These are phyloP conservation scores for Asterella californica DNA, from an alignment of 225 moss, liverwort and hornwort genomes.

Conservation along the genomic window DNA sequence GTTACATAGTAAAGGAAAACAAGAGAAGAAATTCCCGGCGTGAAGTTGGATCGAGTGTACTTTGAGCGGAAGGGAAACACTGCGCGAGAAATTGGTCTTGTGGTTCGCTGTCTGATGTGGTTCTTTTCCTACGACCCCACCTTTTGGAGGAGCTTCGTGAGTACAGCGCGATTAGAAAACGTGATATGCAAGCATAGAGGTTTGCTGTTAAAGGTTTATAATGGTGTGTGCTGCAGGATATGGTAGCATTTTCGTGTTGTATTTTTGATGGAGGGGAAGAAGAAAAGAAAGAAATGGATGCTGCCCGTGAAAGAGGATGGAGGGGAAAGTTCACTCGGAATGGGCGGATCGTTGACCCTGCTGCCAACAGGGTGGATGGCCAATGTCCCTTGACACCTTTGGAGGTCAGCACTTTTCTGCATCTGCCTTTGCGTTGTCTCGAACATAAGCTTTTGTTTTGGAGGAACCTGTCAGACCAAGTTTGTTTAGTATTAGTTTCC, in stretches of 20 bases:
- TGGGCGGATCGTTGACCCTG: slow-evolving; percentile 63
- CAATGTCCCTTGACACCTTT: slow-evolving; percentile 96
- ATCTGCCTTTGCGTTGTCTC: background rate
- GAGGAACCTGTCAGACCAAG: background rate
- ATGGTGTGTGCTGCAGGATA: slow-evolving; percentile 52
- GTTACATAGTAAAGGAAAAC: too few species aligned
- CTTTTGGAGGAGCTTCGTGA: background rate
- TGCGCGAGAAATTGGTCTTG: background rate
- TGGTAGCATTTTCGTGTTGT: slow-evolving; percentile 98
- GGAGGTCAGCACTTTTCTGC: slow-evolving; percentile 46
- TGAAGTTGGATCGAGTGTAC: background rate
- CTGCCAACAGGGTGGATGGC: slow-evolving; percentile 70
- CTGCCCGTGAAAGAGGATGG: slow-evolving; percentile 89
- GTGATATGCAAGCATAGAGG: background rate
- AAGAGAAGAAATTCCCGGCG: too few species aligned
- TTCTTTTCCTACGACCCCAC: background rate
- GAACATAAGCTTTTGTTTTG: background rate
- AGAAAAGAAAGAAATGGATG: slow-evolving; percentile 75
- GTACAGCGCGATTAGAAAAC: background rate
- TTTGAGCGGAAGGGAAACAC: background rate
- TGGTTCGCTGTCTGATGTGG: background rate
- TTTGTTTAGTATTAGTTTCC: background rate
- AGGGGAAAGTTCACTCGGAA: slow-evolving; percentile 84
- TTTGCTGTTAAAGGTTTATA: background rate
- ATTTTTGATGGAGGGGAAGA: slow-evolving; percentile 74